Evolutionary conservation across 306 rosid species (phyloP), one percentile per base, ranked within the genome.

Genomic region (Oxytropis ochrocephala): DNA sequence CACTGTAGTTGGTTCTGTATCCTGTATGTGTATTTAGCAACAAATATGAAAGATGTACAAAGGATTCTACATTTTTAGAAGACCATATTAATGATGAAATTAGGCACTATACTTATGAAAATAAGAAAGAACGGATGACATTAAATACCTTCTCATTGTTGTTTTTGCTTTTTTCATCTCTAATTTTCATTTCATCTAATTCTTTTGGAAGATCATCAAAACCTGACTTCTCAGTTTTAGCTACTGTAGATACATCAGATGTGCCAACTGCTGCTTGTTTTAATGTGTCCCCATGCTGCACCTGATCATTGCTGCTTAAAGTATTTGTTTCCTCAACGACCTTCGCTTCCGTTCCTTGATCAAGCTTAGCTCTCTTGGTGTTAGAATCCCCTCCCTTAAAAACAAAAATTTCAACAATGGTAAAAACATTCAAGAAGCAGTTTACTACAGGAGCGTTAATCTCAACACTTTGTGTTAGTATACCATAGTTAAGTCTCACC

Each of bases 131-230:
- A 53, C n/a, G 21, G 67, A 67, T 9, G 42, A 12, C 21, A 56
- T 29, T 27, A 64, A 61, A 52, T 69, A 91, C 97, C 93, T 88
- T 91, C 16, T 83, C 96, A 36, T 80, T 86, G 48, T 75, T 79
- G 65, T 61, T 70, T 59, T 72, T 83, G 56, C 64, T 58, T 59
- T 80, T 91, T 72, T 88, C 93, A 35, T 91, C 94, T 79, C 74
- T 81, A 48, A 91, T 91, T 85, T 74, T 87, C 96, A 89, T 87
- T 50, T 84, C 86, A 57, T 75, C 78, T 80, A 87, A 66, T 78
- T 87, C 96, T 50, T 78, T 87, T 5, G 94, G 96, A 58, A 87
- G 96, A 47, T 87, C 86, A 64, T 89, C 87, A 48, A 32, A 60
- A 79, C 88, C 70, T 21, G 87, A 48, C 72, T 80, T 86, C 72